Conservation (phyloP, 306 rosid genomes). For the Sechiopsis laciniata region DNA sequence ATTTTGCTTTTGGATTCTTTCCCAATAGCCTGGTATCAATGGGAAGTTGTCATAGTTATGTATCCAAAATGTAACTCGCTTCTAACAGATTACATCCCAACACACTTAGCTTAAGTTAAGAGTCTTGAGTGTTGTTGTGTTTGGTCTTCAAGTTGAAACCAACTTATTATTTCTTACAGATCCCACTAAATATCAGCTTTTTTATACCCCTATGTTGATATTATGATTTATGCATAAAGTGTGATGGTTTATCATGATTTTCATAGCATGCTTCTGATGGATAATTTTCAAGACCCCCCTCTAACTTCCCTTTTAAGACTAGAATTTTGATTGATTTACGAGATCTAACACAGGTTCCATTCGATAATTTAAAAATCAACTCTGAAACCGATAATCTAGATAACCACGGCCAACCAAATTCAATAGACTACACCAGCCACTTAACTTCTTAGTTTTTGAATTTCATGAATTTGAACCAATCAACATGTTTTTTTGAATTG, state of each 20-base stretch:
- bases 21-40: no score
- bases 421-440: background rate
- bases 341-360: no score
- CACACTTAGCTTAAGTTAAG: background rate
- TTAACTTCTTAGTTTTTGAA: background rate
- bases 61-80: background rate
- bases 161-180: no score
- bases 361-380: no score
- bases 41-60: background rate
- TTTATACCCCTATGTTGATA: no score
- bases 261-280: no score
- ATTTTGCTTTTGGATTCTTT: background rate
- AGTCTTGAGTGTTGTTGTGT: background rate
- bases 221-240: no score
- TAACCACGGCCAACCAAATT: background rate
- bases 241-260: no score
- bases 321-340: no score
- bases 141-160: background rate
- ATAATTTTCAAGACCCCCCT: no score
- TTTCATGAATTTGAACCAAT: background rate
- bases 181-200: no score
- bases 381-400: background rate
- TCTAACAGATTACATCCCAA: background rate
- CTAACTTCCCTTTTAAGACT: no score
- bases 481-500: background rate